Evolutionary conservation across 2,329 filamentous ascomycete genomes (phyloP), one percentile per base, ranked within the genome.

Genomic region (Ophiocordyceps camponoti-rufipedis): DNA sequence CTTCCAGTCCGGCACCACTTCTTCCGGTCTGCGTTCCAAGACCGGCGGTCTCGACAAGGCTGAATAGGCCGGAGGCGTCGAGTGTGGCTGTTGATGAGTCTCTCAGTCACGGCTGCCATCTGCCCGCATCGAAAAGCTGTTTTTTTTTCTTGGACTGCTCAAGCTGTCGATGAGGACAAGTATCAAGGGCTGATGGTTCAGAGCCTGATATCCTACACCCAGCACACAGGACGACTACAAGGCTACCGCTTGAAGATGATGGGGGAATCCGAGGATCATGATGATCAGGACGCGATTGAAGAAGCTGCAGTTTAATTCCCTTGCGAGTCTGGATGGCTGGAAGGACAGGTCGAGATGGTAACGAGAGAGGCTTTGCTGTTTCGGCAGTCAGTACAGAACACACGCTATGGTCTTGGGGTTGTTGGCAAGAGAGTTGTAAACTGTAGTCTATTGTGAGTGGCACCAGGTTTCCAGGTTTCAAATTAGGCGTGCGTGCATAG

Each of bases 11-110:
- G 75, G 75, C 58, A 84, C 83, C 50, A 85, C 87, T 58, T 83
- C 87, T 56, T 78, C 85, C 63, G 85, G 86, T 69, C 82, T 95
- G 59, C 85, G 86, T 55, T 82, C 85, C 58, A 86, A 91, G 75
- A 86, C 81, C 63, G 86, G 89, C 59, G 75, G 82, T 59, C 73
- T 74, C 54, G 75, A 82, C 69, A 85, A 80, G 67, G 66, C 70
- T 56, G 76, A 82, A 64, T 82, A 79, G 72, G 48, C 32, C 43
- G n/a, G 5, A 42, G 39, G 14, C 16, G 23, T 11, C n/a, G 8
- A 43, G 12, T 16, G 6, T 31, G 19, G 19, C n/a, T 23, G 32
- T 39, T 5, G 23, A 31, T 14, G 3, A 16, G 28, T 5, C 14
- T 31, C 28, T 31, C 23, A 32, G 28, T 14, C 28, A 12, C 28